Evolutionary conservation across 495 filamentous ascomycete genomes (phyloP).

Genomic region (Aspergillus diversus): DNA sequence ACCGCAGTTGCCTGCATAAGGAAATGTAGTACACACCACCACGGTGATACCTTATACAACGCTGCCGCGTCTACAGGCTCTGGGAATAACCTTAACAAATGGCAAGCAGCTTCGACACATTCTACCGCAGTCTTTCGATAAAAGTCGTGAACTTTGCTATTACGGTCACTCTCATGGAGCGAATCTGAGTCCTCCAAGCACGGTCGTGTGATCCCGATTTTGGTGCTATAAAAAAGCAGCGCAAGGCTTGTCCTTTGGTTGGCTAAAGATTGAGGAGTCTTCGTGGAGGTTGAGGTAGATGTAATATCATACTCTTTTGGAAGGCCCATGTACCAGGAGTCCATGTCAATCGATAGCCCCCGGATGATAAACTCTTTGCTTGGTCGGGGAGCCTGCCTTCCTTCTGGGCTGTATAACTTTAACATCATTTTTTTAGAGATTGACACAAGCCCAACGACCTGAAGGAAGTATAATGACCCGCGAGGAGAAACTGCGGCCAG

Average conservation of each 20-base stretch:
- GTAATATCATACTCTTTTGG: constrained; percentile 45
- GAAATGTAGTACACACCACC: constrained; percentile 68
- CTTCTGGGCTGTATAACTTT: constrained; percentile 61
- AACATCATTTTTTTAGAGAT: constrained; percentile 56
- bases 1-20: constrained; percentile 64
- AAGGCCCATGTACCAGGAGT: constrained; percentile 47
- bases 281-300: constrained; percentile 28
- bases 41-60: constrained; percentile 57
- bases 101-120: constrained; percentile 62
- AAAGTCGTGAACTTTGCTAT: constrained; percentile 46
- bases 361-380: constrained; percentile 45
- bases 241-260: constrained; percentile 51
- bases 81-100: constrained; percentile 58
- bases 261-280: constrained; percentile 33
- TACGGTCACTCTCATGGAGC: constrained; percentile 27
- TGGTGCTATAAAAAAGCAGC: constrained; percentile 61
- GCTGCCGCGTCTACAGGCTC: constrained; percentile 39
- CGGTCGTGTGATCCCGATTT: constrained; percentile 63
- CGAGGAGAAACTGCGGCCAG: constrained; percentile 38
- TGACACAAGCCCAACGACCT: constrained; percentile 48
- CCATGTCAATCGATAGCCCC: constrained; percentile 42
- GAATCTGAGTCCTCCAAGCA: constrained; percentile 61
- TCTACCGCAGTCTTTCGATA: constrained; percentile 54
- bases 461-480: constrained; percentile 55
- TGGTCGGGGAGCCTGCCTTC: constrained; percentile 55